Conservation (phyloP, 345 rosid species). For the Euphorbia lathyris region DNA sequence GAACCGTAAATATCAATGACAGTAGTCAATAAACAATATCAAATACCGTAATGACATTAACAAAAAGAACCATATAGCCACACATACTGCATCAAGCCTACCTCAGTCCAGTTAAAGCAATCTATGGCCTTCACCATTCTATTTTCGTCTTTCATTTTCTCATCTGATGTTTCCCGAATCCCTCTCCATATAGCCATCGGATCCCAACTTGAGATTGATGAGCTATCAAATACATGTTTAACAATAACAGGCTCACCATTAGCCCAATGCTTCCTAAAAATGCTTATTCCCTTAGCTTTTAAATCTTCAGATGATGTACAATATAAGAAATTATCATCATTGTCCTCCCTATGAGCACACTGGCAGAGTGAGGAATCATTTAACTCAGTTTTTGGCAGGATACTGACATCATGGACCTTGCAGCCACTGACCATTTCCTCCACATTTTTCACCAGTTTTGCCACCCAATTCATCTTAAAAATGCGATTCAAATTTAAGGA, state of each 20-base stretch:
- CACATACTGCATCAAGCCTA: constrained; percentile 25
- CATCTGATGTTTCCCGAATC: constrained; percentile 65
- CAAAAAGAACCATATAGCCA: neutral
- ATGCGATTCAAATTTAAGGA: constrained; percentile 74
- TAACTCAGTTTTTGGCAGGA: constrained; percentile 24
- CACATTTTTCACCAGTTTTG: constrained; percentile 86
- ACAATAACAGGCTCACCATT: constrained; percentile 73
- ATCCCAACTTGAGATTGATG: constrained; percentile 71
- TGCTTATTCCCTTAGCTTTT: constrained; percentile 51
- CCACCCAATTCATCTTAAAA: constrained; percentile 98
- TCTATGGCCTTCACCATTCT: constrained; percentile 66
- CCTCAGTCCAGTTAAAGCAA: constrained; percentile 82
- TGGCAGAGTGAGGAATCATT: constrained; percentile 42
- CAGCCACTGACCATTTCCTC: constrained; percentile 96
- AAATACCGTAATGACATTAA: neutral
- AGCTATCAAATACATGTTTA: constrained; percentile 56
- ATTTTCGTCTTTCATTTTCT: constrained; percentile 59
- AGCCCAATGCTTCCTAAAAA: constrained; percentile 75
- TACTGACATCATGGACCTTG: constrained; percentile 50
- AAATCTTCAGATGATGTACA: constrained; percentile 53
- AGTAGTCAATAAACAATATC: constrained; percentile 2
- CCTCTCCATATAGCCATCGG: constrained; percentile 76
- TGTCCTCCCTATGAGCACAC: constrained; percentile 53
- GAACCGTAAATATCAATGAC: constrained; percentile 11
- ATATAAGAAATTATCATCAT: constrained; percentile 59